These are phyloP conservation scores for Macrocystidia cucumis DNA, from an alignment of 1,284 basidiomycete genomes.

Conservation along the genomic window DNA sequence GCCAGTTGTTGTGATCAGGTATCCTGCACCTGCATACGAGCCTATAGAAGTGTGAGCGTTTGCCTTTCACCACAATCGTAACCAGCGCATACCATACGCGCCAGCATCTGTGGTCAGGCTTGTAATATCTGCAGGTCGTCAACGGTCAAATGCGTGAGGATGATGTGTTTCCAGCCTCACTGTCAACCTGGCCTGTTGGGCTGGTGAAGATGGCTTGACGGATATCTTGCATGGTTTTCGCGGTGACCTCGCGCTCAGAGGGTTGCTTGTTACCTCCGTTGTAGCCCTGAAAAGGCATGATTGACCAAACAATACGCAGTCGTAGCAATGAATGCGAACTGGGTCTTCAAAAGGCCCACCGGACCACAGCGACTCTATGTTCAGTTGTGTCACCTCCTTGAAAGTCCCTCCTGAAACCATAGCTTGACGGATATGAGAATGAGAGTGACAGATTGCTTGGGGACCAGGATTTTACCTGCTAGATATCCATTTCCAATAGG, in stretches of 20 bases:
- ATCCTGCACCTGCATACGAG: conserved; percentile 62
- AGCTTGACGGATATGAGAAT: conserved; percentile 26
- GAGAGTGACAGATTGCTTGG: conserved; percentile 4
- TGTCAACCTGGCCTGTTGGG: conserved; percentile 47
- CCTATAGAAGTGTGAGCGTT: conserved; percentile 33
- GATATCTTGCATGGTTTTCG: conserved; percentile 42
- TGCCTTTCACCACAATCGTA: conserved; percentile 5
- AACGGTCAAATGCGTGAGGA: no score
- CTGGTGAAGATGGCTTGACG: conserved; percentile 52
- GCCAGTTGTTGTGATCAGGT: conserved; percentile 45
- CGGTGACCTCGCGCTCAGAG: conserved; percentile 34
- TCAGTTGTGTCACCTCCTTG: conserved; percentile 56
- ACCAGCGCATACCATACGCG: conserved; percentile 45
- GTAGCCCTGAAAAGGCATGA: conserved; percentile 36
- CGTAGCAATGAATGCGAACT: conserved; percentile 19
- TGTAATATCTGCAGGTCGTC: conserved; percentile 47
- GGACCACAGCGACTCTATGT: conserved; percentile 70
- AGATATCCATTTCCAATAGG: conserved; percentile 72
- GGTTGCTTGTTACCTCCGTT: conserved; percentile 62
- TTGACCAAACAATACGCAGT: conserved; percentile 1
- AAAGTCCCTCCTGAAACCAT: conserved; percentile 57
- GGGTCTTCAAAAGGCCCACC: conserved; percentile 65
- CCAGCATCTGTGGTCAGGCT: conserved; percentile 45
- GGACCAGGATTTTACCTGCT: conserved; percentile 35
- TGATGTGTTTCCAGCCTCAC: no score